Base-by-base conservation (phyloP, 352 stramenopile genomes). In the Plasmopara halstedii region DNA sequence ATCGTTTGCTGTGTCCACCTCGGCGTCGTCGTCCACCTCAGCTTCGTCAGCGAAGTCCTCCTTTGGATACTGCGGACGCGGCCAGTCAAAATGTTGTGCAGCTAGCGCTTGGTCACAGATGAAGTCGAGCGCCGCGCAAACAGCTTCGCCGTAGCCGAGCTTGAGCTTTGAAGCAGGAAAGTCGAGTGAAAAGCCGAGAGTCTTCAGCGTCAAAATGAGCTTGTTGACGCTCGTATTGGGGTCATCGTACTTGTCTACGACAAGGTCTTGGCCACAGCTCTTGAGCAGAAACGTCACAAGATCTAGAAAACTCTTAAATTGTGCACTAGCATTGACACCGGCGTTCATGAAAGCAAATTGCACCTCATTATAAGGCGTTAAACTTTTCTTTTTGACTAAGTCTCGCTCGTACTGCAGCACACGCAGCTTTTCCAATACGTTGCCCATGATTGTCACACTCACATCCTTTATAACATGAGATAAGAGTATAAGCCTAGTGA, bases 221-320 rank as follows among this genome's bases (percentile, higher is more conserved):
- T 92, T 92, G 70, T 92, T 92, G 57, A 89, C 70, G 51, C 75
- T 88, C 32, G 81, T 88, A 60, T 83, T 87, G 22, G 79, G 73
- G 62, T 92, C 78, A 70, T 92, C 81, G 57, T 88, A 92, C 64
- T 92, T 92, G 70, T 92, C 81, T 33, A 92, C 71, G 18, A 72
- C 65, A 45, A 92, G 85, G 14, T 89, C 81, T 46, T 90, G 81
- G 50, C 76, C 63, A 55, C 69, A 79, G 32, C 79, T 66, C 46
- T 87, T 86, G 59, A 92, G 82, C 14, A 92, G 53, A 42, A 69
- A 87, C 6, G 67, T 65, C 17, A 83, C 65, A 15, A 92, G 60
- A 29, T 88, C 72, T 39, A 92, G 50, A 40, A 92, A 88, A 43
- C 57, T 70, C 53, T 86, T 89, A 47, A 90, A 87, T 56, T 92